Base-by-base conservation (phyloP, 1,139 yeast species). In the Kodamaea suecica region DNA sequence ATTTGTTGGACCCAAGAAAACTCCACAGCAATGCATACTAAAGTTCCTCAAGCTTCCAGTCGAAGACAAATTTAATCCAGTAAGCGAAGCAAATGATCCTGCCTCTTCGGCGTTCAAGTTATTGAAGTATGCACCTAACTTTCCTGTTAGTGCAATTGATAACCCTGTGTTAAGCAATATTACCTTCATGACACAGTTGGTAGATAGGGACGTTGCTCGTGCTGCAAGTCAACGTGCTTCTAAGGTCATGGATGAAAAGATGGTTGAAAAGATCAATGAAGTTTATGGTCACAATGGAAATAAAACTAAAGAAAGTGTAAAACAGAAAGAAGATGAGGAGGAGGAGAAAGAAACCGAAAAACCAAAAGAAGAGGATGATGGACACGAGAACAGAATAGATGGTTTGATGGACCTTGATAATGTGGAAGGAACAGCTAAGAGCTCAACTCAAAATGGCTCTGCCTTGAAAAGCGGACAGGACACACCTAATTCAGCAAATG, bases 141-240 rank as follows among this genome's bases (percentile, higher is more conserved):
- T 90, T 38, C 96, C 97, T 5, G 81, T 86, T 31, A 79, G 87
- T 34, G 76, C 87, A 29, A 78, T 82, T 17, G 97, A 92, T 49
- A 92, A 92, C 56, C 98, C 99, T 1, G 90, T 92, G 3, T 74
- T 92, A 66, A 83, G 95, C 24, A 92, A 95, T 24, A 75, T 92
- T 43, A 81, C 95, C 4, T 92, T 90, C 58, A 68, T 94, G 62
- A 81, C 94, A 0, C 82, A 88, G 30, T 62, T 90, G 38, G 95
- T 90, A 14, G 96, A 90, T 52, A 82, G 92, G n/a, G 82, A 80
- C 30, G 80, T 81, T 26, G 95, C 92, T 2, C 84, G 80, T 38
- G 87, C 88, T 8, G 95, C 96, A 9, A 86, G 95, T 13, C 63
- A 55, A 31, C 63, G 80, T 33, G 87, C 92, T 0, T 70, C 78